phyloP scores from a whole-genome alignment of 2,329 filamentous ascomycete species.

The Aureobasidium namibiae region DNA sequence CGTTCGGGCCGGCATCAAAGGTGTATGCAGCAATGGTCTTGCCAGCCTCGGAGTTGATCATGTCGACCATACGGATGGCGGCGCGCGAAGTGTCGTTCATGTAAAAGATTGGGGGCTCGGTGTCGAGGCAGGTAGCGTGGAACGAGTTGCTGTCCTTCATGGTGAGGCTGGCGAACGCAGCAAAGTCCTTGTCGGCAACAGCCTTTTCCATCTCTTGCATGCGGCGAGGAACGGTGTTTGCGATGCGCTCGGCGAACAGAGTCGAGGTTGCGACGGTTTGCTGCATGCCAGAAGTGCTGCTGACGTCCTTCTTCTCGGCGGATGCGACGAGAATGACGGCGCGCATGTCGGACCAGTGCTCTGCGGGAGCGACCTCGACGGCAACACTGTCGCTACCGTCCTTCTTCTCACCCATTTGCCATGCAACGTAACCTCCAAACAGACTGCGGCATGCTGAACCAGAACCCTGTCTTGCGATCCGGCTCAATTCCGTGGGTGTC shows the following conservation, averaged over 20 bases:
- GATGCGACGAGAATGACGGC: slow-evolving; percentile 86
- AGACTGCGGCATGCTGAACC: slow-evolving; percentile 89
- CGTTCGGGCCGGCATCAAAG: slow-evolving; percentile 94
- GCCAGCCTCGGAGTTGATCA: slow-evolving; percentile 73
- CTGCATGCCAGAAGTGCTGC: slow-evolving; percentile 92
- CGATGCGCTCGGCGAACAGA: slow-evolving; percentile 72
- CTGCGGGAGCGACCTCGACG: slow-evolving; percentile 76
- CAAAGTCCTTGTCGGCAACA: slow-evolving; percentile 70
- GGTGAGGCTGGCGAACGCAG: slow-evolving; percentile 76
- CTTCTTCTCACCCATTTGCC: slow-evolving; percentile 66
- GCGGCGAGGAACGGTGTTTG: slow-evolving; percentile 67
- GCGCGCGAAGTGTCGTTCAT: slow-evolving; percentile 89
- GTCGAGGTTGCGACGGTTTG: slow-evolving; percentile 85
- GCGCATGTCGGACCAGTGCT: slow-evolving; percentile 93
- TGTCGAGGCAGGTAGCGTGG: slow-evolving; percentile 91
- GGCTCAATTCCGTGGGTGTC: slow-evolving; percentile 71
- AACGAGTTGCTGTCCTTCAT: slow-evolving; percentile 98
- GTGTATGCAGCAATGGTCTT: slow-evolving; percentile 86
- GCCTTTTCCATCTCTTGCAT: slow-evolving; percentile 83
- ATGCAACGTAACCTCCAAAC: slow-evolving; percentile 93
- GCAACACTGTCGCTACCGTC: slow-evolving; percentile 85
- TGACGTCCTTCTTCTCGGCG: slow-evolving; percentile 92
- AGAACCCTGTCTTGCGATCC: slow-evolving; percentile 87
- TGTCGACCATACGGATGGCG: slow-evolving; percentile 80
- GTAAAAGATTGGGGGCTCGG: slow-evolving; percentile 96